phyloP scores from a whole-genome alignment of 2,329 filamentous ascomycete species.

The Ramularia endophylla region DNA sequence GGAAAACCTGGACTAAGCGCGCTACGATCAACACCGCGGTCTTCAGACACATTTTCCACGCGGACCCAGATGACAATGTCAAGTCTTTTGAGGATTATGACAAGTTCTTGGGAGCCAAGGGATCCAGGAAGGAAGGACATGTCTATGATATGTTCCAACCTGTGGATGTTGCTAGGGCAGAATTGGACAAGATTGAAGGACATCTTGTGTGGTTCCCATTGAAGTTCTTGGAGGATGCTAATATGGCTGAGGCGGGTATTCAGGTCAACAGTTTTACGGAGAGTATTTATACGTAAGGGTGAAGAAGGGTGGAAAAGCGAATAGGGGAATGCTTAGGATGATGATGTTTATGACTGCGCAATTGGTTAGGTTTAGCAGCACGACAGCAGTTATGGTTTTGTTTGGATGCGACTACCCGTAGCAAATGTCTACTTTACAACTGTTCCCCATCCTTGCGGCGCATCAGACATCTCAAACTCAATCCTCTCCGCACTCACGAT shows the following conservation, averaged over 20 bases:
- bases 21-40: conserved; percentile 67
- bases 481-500: conserved; percentile 37
- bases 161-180: conserved; percentile 63
- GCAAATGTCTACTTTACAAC: too few species aligned
- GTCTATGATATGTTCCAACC: conserved; percentile 76
- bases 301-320: too few species aligned
- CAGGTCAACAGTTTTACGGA: conserved; percentile 83
- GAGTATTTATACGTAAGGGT: conserved; percentile 66
- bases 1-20: conserved; percentile 61
- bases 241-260: conserved; percentile 85
- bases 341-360: too few species aligned
- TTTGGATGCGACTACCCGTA: too few species aligned
- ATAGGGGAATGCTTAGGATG: too few species aligned
- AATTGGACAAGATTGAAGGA: conserved; percentile 69
- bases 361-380: too few species aligned
- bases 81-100: conserved; percentile 90
- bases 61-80: conserved; percentile 84
- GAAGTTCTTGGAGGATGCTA: conserved; percentile 72
- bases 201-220: conserved; percentile 96
- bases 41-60: conserved; percentile 76
- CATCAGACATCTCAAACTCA: conserved; percentile 42
- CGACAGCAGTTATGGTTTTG: too few species aligned
- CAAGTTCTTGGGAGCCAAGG: conserved; percentile 61
- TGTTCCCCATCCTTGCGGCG: conserved; percentile 32
- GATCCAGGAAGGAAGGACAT: conserved; percentile 65